Percentiles rank a stretch among this genome's conserved stretches.
These are phyloP conservation scores for Excoecaria cochinchinensis DNA, from an alignment of 345 rosid species.

Conservation along the genomic window DNA sequence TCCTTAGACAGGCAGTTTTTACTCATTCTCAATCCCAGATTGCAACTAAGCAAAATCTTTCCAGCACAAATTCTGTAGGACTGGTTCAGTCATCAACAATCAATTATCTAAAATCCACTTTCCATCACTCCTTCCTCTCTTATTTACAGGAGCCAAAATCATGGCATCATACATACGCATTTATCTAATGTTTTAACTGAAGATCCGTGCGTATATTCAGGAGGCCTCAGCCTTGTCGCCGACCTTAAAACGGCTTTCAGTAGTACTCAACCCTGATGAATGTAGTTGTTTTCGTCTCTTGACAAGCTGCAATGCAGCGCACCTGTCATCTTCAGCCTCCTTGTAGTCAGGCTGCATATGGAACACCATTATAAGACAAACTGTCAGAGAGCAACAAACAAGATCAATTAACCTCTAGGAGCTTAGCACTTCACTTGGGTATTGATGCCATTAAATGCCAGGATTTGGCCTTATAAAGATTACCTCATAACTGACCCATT, in stretches of 20 bases:
- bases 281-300: slow-evolving; percentile 77
- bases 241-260: slow-evolving; percentile 48
- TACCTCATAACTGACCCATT: neutral
- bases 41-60: neutral
- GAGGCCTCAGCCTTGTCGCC: slow-evolving; percentile 43
- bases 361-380: neutral
- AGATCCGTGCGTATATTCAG: slow-evolving; percentile 12
- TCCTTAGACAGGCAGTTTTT: neutral
- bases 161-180: neutral
- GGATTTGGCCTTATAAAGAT: neutral
- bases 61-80: neutral
- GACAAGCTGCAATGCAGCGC: slow-evolving; percentile 52
- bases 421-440: neutral
- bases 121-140: neutral
- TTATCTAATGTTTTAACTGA: neutral
- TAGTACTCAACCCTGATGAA: slow-evolving; percentile 45
- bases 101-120: neutral
- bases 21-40: neutral
- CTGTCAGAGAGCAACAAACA: neutral
- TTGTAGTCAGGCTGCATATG: slow-evolving; percentile 48
- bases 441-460: neutral
- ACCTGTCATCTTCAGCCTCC: slow-evolving; percentile 64
- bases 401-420: neutral
- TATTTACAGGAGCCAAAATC: neutral
- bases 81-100: neutral